phyloP scores from a whole-genome alignment of 73 alveolate genomes.

The Blepharisma stoltei region DNA sequence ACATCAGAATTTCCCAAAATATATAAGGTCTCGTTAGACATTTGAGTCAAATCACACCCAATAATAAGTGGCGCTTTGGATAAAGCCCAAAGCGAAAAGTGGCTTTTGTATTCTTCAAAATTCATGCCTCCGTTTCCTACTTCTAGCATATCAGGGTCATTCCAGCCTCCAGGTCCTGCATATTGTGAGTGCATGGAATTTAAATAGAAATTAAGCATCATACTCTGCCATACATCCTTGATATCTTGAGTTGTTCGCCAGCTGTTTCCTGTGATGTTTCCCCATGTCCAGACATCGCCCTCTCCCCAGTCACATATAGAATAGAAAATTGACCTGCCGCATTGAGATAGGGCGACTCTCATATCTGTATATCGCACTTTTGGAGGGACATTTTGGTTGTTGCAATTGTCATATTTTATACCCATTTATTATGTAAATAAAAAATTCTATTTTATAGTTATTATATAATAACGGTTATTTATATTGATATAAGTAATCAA shows the following conservation, averaged over 20 bases:
- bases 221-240: constrained; percentile 45
- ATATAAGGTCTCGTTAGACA: constrained; percentile 60
- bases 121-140: constrained; percentile 94
- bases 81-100: constrained; percentile 96
- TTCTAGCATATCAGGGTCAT: constrained; percentile 98
- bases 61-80: constrained; percentile 93
- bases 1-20: constrained; percentile 80
- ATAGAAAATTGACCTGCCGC: constrained; percentile 86
- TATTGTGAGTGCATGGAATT: constrained; percentile 38
- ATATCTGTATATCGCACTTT: constrained; percentile 77
- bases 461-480: too few relatives aligned
- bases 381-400: constrained; percentile 50
- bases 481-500: constrained; percentile 79
- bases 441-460: too few relatives aligned
- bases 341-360: constrained; percentile 87
- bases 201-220: constrained; percentile 33
- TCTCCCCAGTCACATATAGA: constrained; percentile 97
- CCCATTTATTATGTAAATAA: too few relatives aligned
- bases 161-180: constrained; percentile 99
- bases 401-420: constrained; percentile 61
- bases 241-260: constrained; percentile 96
- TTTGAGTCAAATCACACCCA: constrained; percentile 81
- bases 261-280: constrained; percentile 77
- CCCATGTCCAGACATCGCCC: constrained; percentile 85
- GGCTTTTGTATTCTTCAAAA: constrained; percentile 84